Conservation (phyloP, 345 rosid species). For the Eucalyptus lansdowneana region DNA sequence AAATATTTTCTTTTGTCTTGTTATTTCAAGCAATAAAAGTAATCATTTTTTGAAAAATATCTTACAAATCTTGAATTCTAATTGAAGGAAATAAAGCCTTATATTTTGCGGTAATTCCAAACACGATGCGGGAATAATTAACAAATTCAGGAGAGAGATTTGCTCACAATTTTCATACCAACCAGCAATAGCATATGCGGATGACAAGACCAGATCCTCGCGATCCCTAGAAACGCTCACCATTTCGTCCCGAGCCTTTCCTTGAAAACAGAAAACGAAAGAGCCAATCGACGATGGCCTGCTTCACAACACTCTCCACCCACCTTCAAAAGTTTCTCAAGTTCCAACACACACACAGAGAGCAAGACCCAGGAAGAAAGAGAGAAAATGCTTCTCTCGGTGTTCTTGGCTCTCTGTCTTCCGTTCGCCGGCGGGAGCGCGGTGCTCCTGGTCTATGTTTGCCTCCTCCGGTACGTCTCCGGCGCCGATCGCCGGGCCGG, state of each 20-base stretch:
- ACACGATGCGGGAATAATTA: background rate
- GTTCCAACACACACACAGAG: background rate
- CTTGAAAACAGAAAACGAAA: background rate
- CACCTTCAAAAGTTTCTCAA: no score
- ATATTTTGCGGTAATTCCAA: background rate
- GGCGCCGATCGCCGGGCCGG: background rate
- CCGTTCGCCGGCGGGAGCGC: constrained; percentile 63
- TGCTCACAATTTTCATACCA: background rate
- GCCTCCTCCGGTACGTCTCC: constrained; percentile 40
- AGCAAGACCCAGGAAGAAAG: background rate
- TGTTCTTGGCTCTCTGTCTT: constrained; percentile 55
- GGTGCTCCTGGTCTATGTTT: constrained; percentile 41
- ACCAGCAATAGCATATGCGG: background rate
- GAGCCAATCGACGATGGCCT: background rate
- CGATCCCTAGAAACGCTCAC: background rate
- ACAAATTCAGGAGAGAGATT: background rate
- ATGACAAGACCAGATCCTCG: background rate
- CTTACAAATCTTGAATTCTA: no score
- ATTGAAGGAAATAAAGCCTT: background rate
- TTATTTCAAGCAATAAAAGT: no score
- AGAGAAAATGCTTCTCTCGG: constrained; percentile 26
- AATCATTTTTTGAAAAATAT: no score
- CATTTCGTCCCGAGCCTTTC: background rate
- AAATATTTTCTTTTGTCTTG: no score
- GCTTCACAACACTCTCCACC: background rate